Evolutionary conservation across 2,329 filamentous ascomycete species (phyloP).

Genomic region (Lecanosticta acicola): DNA sequence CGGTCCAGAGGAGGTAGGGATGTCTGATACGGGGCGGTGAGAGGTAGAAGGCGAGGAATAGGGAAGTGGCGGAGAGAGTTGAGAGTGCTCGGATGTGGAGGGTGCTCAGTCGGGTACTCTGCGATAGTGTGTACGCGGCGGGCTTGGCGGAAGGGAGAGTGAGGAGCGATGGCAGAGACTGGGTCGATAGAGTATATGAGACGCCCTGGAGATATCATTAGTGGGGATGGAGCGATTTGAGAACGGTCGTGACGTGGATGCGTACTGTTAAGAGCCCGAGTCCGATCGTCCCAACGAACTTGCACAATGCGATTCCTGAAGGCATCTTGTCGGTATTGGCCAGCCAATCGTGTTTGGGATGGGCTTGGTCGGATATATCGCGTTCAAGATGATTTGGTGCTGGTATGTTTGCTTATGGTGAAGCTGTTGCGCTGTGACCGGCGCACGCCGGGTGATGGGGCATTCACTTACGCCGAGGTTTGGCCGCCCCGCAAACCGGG

Average conservation of each 20-base stretch:
- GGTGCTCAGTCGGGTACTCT: constrained; percentile 56
- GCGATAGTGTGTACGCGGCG: constrained; percentile 62
- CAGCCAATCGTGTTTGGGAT: no score
- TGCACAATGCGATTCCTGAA: constrained; percentile 65
- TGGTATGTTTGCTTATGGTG: neutral
- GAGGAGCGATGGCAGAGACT: constrained; percentile 75
- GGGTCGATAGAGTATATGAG: constrained; percentile 73
- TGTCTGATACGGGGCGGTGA: constrained; percentile 72
- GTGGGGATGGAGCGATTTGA: constrained; percentile 2
- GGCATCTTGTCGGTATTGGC: constrained; percentile 29
- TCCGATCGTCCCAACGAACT: constrained; percentile 88
- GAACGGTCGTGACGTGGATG: constrained; percentile 5
- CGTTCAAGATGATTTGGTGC: neutral
- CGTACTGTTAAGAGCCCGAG: constrained; percentile 58
- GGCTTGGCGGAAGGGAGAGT: constrained; percentile 69
- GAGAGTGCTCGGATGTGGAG: constrained; percentile 63
- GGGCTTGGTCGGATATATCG: neutral
- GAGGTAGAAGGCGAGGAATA: constrained; percentile 71
- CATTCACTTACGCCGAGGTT: neutral
- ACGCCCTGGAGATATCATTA: constrained; percentile 59
- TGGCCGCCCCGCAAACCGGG: neutral
- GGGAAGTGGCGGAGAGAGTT: constrained; percentile 61
- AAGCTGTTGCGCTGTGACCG: no score
- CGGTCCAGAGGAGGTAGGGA: constrained; percentile 85
- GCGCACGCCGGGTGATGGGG: neutral